These are phyloP conservation scores for Graphilbum sp. DNA, from an alignment of 2,329 filamentous ascomycete genomes.

Conservation along the genomic window DNA sequence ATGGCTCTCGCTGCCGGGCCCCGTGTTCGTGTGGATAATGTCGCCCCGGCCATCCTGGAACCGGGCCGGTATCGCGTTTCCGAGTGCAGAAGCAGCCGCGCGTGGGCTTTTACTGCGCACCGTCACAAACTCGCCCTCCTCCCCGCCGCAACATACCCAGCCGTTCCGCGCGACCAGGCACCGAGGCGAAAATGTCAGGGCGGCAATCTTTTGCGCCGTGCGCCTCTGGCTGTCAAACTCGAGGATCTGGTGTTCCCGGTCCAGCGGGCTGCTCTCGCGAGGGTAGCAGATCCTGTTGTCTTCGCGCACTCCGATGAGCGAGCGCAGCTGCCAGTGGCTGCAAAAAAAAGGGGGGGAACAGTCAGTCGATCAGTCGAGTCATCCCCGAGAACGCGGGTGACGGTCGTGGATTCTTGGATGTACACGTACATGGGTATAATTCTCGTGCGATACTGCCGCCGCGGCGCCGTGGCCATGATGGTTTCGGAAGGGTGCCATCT, in stretches of 20 bases:
- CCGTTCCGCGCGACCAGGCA: conserved; percentile 76
- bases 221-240: conserved; percentile 51
- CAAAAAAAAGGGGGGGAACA: too few relatives aligned
- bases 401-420: too few relatives aligned
- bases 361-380: too few relatives aligned
- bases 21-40: too few relatives aligned
- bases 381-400: too few relatives aligned
- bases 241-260: conserved; percentile 33
- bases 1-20: too few relatives aligned
- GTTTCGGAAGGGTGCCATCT: conserved; percentile 51
- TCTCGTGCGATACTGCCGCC: conserved; percentile 50
- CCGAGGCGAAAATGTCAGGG: conserved; percentile 57
- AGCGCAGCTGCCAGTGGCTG: conserved; percentile 79
- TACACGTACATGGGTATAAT: conserved; percentile 47
- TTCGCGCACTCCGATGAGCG: conserved; percentile 70
- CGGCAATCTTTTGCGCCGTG: conserved; percentile 57
- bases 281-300: conserved; percentile 74
- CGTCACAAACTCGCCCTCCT: conserved; percentile 73
- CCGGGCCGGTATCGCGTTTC: too few relatives aligned
- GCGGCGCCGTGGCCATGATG: conserved; percentile 41
- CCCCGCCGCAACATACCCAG: conserved; percentile 82
- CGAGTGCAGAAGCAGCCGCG: conserved; percentile 14
- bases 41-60: too few relatives aligned
- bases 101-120: conserved; percentile 32
- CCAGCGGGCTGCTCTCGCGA: conserved; percentile 33